Conservation (phyloP, 2,329 filamentous ascomycete genomes). For the Alternaria infectoria region DNA sequence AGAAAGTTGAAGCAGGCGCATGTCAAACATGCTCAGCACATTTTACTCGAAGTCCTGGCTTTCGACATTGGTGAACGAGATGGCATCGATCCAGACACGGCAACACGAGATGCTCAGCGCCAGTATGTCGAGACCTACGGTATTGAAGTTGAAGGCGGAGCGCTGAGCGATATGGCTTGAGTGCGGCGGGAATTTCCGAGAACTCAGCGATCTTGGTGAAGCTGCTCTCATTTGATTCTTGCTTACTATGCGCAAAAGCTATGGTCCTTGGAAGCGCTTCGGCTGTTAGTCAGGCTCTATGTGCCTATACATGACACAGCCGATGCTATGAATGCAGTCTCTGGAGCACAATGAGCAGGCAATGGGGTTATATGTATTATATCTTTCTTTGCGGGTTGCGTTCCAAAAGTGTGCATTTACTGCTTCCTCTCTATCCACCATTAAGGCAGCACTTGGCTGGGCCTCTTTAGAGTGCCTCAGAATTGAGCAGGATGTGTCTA, state of each 20-base stretch:
- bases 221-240: background rate
- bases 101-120: background rate
- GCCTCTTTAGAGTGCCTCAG: background rate
- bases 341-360: background rate
- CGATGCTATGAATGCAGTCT: background rate
- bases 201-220: background rate
- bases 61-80: background rate
- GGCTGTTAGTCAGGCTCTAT: background rate
- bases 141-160: background rate
- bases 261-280: background rate
- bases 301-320: background rate
- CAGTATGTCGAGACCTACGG: background rate
- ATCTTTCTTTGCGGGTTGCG: background rate
- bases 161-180: background rate
- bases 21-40: background rate
- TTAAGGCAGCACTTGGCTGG: background rate
- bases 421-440: background rate
- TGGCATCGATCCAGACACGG: background rate
- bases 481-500: background rate
- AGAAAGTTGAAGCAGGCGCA: background rate
- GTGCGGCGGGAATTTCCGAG: rapidly evolving
- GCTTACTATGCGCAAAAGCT: background rate
- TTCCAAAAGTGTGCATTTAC: background rate
- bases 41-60: background rate
- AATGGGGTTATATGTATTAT: background rate